Evolutionary conservation across 805 yeast species (phyloP).

Genomic region (Zygoascus ofunaensis): DNA sequence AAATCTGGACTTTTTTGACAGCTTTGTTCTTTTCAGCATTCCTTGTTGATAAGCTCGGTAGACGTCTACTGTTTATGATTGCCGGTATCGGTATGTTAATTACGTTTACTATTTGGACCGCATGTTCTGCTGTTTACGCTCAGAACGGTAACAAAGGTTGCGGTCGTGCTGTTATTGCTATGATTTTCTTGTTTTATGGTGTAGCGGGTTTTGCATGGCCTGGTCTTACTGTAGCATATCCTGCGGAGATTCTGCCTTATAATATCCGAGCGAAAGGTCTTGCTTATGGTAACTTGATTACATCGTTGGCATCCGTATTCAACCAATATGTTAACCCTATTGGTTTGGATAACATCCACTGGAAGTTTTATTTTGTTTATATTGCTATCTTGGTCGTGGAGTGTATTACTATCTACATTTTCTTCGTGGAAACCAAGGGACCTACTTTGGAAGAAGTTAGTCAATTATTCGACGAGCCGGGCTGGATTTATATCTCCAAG

Average conservation of each 20-base stretch:
- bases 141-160: neutral
- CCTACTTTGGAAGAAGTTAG: constrained; percentile 43
- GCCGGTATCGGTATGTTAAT: constrained; percentile 10
- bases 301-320: constrained; percentile 12
- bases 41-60: constrained; percentile 10
- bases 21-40: constrained; percentile 9
- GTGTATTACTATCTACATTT: constrained; percentile 26
- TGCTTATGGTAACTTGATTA: constrained; percentile 28
- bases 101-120: constrained; percentile 7
- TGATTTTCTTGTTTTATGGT: constrained; percentile 60
- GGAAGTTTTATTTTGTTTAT: constrained; percentile 41
- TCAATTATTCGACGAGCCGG: constrained; percentile 33
- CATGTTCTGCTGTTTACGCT: neutral
- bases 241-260: constrained; percentile 75
- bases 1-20: constrained; percentile 10
- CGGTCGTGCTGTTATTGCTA: constrained; percentile 30
- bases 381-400: constrained; percentile 28
- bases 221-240: constrained; percentile 78
- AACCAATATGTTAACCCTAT: constrained; percentile 31
- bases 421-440: constrained; percentile 37
- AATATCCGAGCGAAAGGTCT: constrained; percentile 80
- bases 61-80: constrained; percentile 11
- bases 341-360: constrained; percentile 35
- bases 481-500: neutral
- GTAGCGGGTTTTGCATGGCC: constrained; percentile 85